Base-by-base conservation (phyloP, 2,329 filamentous ascomycete species). In the Stemphylium beticola region DNA sequence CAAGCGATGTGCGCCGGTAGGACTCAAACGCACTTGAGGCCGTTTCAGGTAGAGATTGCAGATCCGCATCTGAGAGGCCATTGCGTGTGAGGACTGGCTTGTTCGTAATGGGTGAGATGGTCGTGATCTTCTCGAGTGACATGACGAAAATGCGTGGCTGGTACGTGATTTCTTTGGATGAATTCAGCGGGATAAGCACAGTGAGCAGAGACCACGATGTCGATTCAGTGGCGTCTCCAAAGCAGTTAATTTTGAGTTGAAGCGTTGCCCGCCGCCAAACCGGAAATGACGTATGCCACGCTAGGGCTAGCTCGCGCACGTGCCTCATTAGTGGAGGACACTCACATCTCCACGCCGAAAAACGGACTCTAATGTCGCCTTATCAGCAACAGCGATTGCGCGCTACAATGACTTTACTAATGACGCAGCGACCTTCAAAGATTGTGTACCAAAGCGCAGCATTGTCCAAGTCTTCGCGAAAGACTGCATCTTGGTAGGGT, bases 31-130 rank as follows among this genome's bases (percentile, higher is more conserved):
- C 91, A 62, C 86, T 82, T 38, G 87, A 85, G 48, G 93, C 89
- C 55, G 83, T 83, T 65, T 85, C 81, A 47, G 92, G 88, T n/a
- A 97, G 80, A 52, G 83, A 78, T 45, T 87, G 81, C 44, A 96
- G 81, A 60, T 96, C 90, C 24, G 83, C 78, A 33, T 85, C 77
- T 39, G 90, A 88, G 62, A 89, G 82, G 65, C 91, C 92, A 75
- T 87, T 87, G 64, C 93, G 87, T 57, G 88, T 91, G 63, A 96
- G 77, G 74, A 98, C 86, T 52, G 90, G 83, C 79, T 93, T 87
- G 77, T 95, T 93, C 63, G 92, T 97, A 61, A 86, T 89, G 52
- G 93, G 93, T 3, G 93, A 98, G 76, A 97, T 93, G 62, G 93
- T 97, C 29, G 81, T 87, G 67, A 88, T 81, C 34, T 78, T 83